Base-by-base conservation (phyloP, 805 yeast species). In the Zygosaccharomyces pseudorouxii region DNA sequence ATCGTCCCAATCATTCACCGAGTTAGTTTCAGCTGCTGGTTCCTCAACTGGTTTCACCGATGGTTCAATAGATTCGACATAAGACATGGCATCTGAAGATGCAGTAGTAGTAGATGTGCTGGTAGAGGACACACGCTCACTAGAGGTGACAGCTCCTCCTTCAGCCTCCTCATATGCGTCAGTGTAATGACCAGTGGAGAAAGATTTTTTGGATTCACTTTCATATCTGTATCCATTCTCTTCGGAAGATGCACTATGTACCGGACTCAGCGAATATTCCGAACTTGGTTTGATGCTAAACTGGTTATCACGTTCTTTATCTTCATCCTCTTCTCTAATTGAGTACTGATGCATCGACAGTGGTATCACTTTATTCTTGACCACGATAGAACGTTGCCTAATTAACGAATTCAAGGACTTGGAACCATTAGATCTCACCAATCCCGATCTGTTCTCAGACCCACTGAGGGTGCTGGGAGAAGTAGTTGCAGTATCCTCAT, bases 341-440 rank as follows among this genome's bases (percentile, higher is more conserved):
- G 68, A 54, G 33, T 57, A 62, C 20, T 56, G 63, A 35, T 56
- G 55, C 57, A 60, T 59, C 3, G 68, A 54, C 18, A 65, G 45
- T 29, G 69, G 69, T 19, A 66, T 65, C 3, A 64, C 69, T 49
- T 61, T 64, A 42, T 64, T 66, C 40, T 60, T 63, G 18, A 66
- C 68, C 12, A 65, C 70, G 20, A 65, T 64, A 1, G 69, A 65
- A 7, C 66, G 69, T 49, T 65, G 67, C 50, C 69, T 60, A 4
- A 59, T 58, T 5, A 64, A 44, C 7, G 63, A 53, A 42, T 53
- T 63, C 39, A 64, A 50, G 6, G 66, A 56, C 23, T 42, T 39
- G 3, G 61, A 54, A 9, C 61, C 64, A n/a, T 47, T 44, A 19
- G 69, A 64, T 50, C 67, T 60, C 8, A 57, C 60, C 12, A 64